Base-by-base conservation (phyloP, 2,329 filamentous ascomycete species). In the Diaporthe batatas region DNA sequence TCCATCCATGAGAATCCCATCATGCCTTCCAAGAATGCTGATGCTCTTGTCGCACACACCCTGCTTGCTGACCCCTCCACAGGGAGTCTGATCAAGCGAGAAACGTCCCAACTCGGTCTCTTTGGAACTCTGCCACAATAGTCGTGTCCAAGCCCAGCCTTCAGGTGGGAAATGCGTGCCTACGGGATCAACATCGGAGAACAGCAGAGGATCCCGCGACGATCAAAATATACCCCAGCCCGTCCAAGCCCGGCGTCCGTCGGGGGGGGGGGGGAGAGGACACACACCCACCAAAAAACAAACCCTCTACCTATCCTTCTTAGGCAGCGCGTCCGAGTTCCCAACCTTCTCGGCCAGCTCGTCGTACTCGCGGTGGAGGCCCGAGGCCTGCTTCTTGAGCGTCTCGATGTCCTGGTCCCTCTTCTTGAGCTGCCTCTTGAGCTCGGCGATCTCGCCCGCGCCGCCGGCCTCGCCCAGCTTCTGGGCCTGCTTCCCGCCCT, bases 351-450 rank as follows among this genome's bases (percentile, higher is more conserved):
- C 95, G 76, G 94, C 91, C 78, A 98, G 87, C 77, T 92, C 91
- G 81, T 94, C 90, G 84, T 98, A 98, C 86, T 97, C 95, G 81
- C 91, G 90, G 82, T 91, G 91, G 74, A 98, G 88, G 68, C 93
- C 93, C 81, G 93, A 90, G 75, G 91, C 90, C 89, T 99, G 96
- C 89, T 97, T 97, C 92, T 97, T 97, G 78, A 98, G 86, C 72
- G 90, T 94, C 84, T 93, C 90, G 77, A 98, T 90, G 79, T 98
- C 95, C 77, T 89, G 89, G 77, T 98, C 93, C 86, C 95, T 95
- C 82, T 90, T 88, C 75, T 91, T 91, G 75, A 97, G 87, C 81
- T 97, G 87, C 85, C 90, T 88, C 85, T 87, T 91, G 74, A 95
- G 88, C 72, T 84, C 83, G 70, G 88, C 89, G 75, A 98, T 90